These are phyloP conservation scores for Yarrowia sp. DNA, from an alignment of 805 yeast genomes.

Conservation along the genomic window DNA sequence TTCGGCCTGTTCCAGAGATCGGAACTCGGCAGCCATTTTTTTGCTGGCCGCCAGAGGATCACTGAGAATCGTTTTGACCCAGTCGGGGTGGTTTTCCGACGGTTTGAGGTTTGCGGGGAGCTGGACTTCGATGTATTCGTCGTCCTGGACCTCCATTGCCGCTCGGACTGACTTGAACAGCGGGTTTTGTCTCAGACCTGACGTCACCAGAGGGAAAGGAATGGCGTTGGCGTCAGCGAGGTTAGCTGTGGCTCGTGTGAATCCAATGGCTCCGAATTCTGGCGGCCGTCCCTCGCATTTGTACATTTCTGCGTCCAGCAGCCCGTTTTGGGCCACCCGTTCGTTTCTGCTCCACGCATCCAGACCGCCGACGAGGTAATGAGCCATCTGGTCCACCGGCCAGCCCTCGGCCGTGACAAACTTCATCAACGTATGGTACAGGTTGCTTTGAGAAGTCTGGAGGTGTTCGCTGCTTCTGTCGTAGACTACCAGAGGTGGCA, in stretches of 20 bases:
- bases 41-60: conserved; percentile 52
- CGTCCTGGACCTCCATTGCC: conserved; percentile 43
- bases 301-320: conserved; percentile 23
- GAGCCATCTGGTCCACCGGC: conserved; percentile 41
- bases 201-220: conserved; percentile 45
- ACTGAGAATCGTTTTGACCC: conserved; percentile 57
- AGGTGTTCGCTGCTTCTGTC: conserved; percentile 51
- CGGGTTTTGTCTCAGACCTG: conserved; percentile 43
- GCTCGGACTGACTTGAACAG: conserved; percentile 43
- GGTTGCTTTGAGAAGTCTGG: conserved; percentile 42
- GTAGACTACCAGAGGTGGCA: conserved; percentile 55
- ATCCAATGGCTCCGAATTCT: conserved; percentile 34
- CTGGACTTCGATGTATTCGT: conserved; percentile 19
- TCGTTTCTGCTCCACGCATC: conserved; percentile 36
- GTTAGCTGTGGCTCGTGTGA: conserved; percentile 42
- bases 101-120: conserved; percentile 42
- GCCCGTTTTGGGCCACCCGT: neutral
- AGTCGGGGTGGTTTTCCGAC: conserved; percentile 55
- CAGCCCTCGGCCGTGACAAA: conserved; percentile 45
- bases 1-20: conserved; percentile 71
- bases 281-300: conserved; percentile 28
- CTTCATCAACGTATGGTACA: conserved; percentile 46
- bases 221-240: conserved; percentile 42
- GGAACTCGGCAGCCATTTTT: conserved; percentile 61
- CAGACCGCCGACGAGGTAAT: conserved; percentile 47